Evolutionary conservation across 179 eudicot species (phyloP).

Genomic region (Gypsophila paniculata): DNA sequence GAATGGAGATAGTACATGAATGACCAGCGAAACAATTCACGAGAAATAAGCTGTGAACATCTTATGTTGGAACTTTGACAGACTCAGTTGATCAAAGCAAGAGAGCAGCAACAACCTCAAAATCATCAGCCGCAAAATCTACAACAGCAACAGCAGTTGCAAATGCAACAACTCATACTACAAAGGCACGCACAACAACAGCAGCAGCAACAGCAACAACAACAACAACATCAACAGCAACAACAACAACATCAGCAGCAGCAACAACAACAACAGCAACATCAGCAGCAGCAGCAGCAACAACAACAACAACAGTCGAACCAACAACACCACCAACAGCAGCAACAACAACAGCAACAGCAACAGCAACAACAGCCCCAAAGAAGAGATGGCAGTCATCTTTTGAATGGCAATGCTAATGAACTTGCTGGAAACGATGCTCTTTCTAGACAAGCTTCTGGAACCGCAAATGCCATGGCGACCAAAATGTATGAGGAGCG

Average conservation of each 20-base stretch:
- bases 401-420: conserved; percentile 66
- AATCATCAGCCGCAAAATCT: conserved; percentile 36
- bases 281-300: conserved; percentile 50
- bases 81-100: conserved; percentile 72
- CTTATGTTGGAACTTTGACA: conserved; percentile 22
- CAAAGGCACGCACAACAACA: conserved; percentile 70
- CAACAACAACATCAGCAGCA: conserved; percentile 50
- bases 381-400: conserved; percentile 70
- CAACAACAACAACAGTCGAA: conserved; percentile 54
- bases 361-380: conserved; percentile 60
- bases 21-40: no score
- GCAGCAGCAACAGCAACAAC: conserved; percentile 55
- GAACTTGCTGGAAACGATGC: conserved; percentile 67
- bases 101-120: conserved; percentile 70
- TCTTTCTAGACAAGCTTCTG: conserved; percentile 65
- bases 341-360: conserved; percentile 47
- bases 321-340: conserved; percentile 43
- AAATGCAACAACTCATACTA: conserved; percentile 56
- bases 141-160: conserved; percentile 41
- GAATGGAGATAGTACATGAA: no score
- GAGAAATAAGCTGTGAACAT: background rate
- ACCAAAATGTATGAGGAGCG: conserved; percentile 92
- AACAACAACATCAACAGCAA: conserved; percentile 54
- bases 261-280: conserved; percentile 43
- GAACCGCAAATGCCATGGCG: conserved; percentile 79